Base-by-base conservation (phyloP, 805 yeast species). In the Myxozyma neglecta region DNA sequence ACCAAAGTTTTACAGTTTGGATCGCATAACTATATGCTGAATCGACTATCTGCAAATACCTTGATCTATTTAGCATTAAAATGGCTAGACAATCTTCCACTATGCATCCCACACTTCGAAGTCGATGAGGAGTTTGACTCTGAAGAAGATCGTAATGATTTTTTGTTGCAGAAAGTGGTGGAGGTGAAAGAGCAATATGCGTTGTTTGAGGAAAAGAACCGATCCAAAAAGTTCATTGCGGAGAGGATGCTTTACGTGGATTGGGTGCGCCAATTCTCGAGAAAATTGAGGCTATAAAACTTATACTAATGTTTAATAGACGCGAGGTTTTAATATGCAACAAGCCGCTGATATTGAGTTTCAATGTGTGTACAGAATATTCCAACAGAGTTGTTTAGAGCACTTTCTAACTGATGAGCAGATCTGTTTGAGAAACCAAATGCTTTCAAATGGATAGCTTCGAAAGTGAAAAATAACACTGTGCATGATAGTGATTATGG, bases 321-420 rank as follows among this genome's bases (percentile, higher is more conserved):
- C 18, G 37, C 50, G 42, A 3, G 68, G 68, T n/a, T 53, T 64
- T n/a, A 63, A 56, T 50, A 39, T 63, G 45, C 52, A 49, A 18
- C 68, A 64, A 44, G 46, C 36, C 4, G 67, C 67, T 7, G 67
- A 64, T 29, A 53, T 63, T 24, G 68, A 64, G 29, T 58, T 59
- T 32, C 57, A 57, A 43, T 39, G 67, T 63, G 43, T 13, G 67
- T 54, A 45, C 14, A 63, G 13, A 8, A 24, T 13, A 10, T n/a
- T 35, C 3, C 13, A 42, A 10, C 10, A 11, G 20, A 3, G 32
- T 34, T 16, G 20, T 24, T 11, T 29, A n/a, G 34, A 9, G 44
- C 14, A 35, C 29, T 39, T 18, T 6, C 14, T 13, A 13, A 9
- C 34, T 14, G 7, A 6, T 35, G 34, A 14, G 14, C 35, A 63